Evolutionary conservation across 1,284 basidiomycete genomes (phyloP).

Genomic region (Pseudomicrostroma phylloplanum): DNA sequence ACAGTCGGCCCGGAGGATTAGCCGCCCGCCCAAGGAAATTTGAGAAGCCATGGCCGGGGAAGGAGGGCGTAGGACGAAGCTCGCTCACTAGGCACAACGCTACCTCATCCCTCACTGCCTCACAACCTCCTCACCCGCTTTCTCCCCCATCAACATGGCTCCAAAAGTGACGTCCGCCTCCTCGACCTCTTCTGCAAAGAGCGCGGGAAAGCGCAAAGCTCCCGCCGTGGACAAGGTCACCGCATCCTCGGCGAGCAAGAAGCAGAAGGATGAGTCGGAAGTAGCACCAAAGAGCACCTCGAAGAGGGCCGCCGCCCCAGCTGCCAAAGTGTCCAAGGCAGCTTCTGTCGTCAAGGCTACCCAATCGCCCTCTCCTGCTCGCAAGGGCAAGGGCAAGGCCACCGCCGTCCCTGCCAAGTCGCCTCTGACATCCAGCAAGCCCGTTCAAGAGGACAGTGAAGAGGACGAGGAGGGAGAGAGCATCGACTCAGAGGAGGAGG

Average conservation of each 20-base stretch:
- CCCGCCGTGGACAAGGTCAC: neutral
- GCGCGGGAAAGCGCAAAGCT: neutral
- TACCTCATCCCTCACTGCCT: no score
- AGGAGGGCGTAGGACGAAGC: no score
- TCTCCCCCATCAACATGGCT: neutral
- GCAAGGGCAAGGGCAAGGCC: conserved; percentile 9
- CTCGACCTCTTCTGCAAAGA: neutral
- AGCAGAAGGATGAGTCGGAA: neutral
- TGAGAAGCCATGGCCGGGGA: no score
- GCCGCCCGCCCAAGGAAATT: no score
- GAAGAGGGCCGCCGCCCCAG: neutral
- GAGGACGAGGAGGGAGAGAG: conserved; percentile 8
- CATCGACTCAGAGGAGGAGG: conserved; percentile 14
- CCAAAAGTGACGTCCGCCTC: neutral
- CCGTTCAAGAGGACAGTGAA: conserved; percentile 4
- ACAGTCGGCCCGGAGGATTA: no score
- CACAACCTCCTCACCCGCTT: no score
- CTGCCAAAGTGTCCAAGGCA: neutral
- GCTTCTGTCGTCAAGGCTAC: neutral
- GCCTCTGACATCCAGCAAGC: conserved; percentile 7
- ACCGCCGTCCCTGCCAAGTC: conserved; percentile 8
- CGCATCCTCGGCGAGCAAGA: neutral
- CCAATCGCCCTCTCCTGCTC: no score
- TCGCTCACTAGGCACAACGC: no score
- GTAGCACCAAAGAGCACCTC: neutral